A percentile compares a stretch with the other conserved stretches of the same genome.
Evolutionary conservation across 2,329 filamentous ascomycete genomes (phyloP).

Genomic region (Tolypocladium capitatum): DNA sequence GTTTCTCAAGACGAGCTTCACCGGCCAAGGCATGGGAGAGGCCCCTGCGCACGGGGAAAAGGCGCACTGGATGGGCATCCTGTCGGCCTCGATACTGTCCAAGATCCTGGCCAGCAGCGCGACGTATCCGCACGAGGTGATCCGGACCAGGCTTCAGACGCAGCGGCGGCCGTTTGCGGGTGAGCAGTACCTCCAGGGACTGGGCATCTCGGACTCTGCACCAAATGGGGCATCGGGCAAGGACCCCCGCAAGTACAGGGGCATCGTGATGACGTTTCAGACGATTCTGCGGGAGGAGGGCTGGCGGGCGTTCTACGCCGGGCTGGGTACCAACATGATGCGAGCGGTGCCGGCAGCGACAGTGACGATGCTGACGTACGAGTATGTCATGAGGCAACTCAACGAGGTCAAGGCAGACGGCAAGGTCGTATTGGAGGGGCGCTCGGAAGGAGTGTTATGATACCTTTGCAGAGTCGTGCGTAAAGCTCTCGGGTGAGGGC

Average conservation of each 20-base stretch:
- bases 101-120: constrained; percentile 90
- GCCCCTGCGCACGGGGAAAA: constrained; percentile 27
- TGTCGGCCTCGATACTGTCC: constrained; percentile 80
- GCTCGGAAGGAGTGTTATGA: neutral
- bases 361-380: constrained; percentile 95
- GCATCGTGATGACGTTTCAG: constrained; percentile 67
- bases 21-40: constrained; percentile 74
- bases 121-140: constrained; percentile 94
- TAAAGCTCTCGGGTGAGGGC: neutral
- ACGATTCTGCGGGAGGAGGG: constrained; percentile 85
- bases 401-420: constrained; percentile 29
- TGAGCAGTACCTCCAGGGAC: constrained; percentile 35
- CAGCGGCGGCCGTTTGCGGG: constrained; percentile 61
- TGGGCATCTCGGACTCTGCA: constrained; percentile 27
- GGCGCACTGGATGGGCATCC: constrained; percentile 69
- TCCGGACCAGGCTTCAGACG: constrained; percentile 85
- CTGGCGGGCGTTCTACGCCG: constrained; percentile 92
- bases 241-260: constrained; percentile 50
- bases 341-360: constrained; percentile 88
- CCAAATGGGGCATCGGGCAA: constrained; percentile 14
- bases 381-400: constrained; percentile 52
- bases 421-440: neutral
- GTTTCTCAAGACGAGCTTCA: constrained; percentile 81
- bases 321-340: constrained; percentile 96
- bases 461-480: neutral